phyloP scores from a whole-genome alignment of 108 stramenopile species.

The Nannochloropsis gaditana region DNA sequence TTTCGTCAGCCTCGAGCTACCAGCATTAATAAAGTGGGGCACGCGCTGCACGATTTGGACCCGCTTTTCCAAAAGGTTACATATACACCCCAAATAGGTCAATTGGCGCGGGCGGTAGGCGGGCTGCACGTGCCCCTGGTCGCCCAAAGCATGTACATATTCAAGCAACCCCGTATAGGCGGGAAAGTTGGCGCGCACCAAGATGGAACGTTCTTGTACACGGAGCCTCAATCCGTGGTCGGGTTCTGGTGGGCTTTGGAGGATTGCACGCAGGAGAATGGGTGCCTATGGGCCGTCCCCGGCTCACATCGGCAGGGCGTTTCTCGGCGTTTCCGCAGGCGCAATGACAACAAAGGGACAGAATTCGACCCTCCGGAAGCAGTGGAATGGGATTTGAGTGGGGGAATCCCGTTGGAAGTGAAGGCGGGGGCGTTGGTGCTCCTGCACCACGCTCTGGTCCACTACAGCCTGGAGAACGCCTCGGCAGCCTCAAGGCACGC shows the following conservation, averaged over 20 bases:
- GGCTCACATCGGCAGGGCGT: conserved; percentile 49
- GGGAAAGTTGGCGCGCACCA: conserved; percentile 53
- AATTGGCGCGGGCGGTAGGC: conserved; percentile 36
- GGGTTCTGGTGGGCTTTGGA: conserved; percentile 58
- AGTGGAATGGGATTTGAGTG: conserved; percentile 32
- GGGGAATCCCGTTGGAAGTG: conserved; percentile 50
- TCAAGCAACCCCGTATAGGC: conserved; percentile 57
- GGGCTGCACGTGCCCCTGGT: conserved; percentile 41
- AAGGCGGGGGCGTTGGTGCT: conserved; percentile 49
- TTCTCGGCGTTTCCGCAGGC: conserved; percentile 44
- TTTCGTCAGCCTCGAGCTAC: conserved; percentile 33
- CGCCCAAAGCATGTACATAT: conserved; percentile 57
- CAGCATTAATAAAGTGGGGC: conserved; percentile 57
- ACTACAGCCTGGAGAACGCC: conserved; percentile 48
- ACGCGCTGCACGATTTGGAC: conserved; percentile 54
- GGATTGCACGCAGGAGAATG: conserved; percentile 49
- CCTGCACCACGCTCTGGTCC: conserved; percentile 52
- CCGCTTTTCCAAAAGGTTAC: conserved; percentile 42
- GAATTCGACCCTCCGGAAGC: conserved; percentile 51
- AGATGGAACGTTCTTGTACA: conserved; percentile 57
- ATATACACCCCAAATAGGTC: conserved; percentile 47
- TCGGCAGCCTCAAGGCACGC: conserved; percentile 50
- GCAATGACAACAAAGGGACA: conserved; percentile 23
- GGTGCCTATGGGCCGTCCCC: conserved; percentile 57
- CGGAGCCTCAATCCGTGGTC: conserved; percentile 53